phyloP scores from a whole-genome alignment of 495 filamentous ascomycete species.

The Aspergillus sclerotioniger region DNA sequence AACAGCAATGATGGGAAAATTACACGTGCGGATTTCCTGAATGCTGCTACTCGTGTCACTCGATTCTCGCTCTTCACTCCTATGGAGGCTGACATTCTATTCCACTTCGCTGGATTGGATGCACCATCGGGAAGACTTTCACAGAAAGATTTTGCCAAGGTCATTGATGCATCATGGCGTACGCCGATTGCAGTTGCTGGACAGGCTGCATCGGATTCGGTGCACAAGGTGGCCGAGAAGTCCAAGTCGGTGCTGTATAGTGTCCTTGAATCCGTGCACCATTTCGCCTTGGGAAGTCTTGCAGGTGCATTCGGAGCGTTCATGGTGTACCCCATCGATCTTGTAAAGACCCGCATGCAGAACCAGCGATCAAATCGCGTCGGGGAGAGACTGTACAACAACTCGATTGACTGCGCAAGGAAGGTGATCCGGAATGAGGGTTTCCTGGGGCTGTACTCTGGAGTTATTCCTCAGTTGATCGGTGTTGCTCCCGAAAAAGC shows the following conservation, averaged over 20 bases:
- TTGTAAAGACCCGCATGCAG: conserved; percentile 98
- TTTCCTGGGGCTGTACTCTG: conserved; percentile 84
- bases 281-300: conserved; percentile 82
- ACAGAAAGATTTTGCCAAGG: conserved; percentile 84
- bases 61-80: conserved; percentile 94
- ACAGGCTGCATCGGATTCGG: conserved; percentile 39
- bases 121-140: conserved; percentile 82
- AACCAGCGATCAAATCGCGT: conserved; percentile 83
- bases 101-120: conserved; percentile 94
- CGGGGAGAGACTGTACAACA: conserved; percentile 89
- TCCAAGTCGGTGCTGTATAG: conserved; percentile 57
- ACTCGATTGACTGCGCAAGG: conserved; percentile 86
- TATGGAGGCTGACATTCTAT: conserved; percentile 98
- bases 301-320: conserved; percentile 97
- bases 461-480: conserved; percentile 89
- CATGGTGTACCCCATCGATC: conserved; percentile 98
- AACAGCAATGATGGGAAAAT: conserved; percentile 91
- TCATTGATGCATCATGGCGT: conserved; percentile 90
- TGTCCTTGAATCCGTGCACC: conserved; percentile 76
- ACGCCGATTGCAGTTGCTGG: conserved; percentile 48
- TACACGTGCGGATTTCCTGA: conserved; percentile 88
- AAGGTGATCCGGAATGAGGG: conserved; percentile 95
- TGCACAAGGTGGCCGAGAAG: conserved; percentile 47
- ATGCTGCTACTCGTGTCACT: conserved; percentile 85
- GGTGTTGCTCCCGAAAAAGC: conserved; percentile 98